These are phyloP conservation scores for Gaultheria prostrata DNA, from an alignment of 148 eudicot species.

Conservation along the genomic window DNA sequence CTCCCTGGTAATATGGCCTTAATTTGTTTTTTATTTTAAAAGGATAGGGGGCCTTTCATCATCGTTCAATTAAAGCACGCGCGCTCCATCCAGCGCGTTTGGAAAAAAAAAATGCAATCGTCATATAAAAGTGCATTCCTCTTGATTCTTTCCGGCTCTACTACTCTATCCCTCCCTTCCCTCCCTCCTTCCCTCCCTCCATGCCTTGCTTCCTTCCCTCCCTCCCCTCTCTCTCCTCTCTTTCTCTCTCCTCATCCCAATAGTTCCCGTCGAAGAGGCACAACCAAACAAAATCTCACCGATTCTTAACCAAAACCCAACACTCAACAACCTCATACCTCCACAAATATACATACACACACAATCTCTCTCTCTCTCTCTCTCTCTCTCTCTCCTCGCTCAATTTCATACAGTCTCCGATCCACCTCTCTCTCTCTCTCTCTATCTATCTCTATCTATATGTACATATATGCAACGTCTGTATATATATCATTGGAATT, in stretches of 20 bases:
- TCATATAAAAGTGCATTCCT: neutral
- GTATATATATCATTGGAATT: neutral
- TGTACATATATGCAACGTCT: neutral
- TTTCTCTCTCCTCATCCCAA: slow-evolving; percentile 20
- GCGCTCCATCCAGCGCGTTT: neutral
- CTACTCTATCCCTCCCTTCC: slow-evolving; percentile 35
- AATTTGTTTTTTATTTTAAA: too few species aligned
- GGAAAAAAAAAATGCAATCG: neutral
- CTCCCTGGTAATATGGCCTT: too few species aligned
- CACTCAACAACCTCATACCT: neutral
- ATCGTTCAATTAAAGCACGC: neutral
- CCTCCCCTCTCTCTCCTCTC: slow-evolving; percentile 18
- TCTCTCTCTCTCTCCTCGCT: slow-evolving; percentile 18
- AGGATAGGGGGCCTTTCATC: too few species aligned
- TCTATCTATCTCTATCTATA: neutral
- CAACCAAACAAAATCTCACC: slow-evolving; percentile 14
- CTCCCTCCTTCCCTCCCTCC: slow-evolving; percentile 28
- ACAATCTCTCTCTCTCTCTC: slow-evolving; percentile 9
- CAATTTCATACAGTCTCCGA: neutral
- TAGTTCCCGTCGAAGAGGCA: slow-evolving; percentile 15
- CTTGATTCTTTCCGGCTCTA: slow-evolving; percentile 54
- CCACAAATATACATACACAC: neutral
- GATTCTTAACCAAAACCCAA: neutral
- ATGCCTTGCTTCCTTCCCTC: slow-evolving; percentile 28
- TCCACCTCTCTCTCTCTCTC: neutral